Base-by-base conservation (phyloP, 345 rosid genomes). In the Hibiscus mutabilis region DNA sequence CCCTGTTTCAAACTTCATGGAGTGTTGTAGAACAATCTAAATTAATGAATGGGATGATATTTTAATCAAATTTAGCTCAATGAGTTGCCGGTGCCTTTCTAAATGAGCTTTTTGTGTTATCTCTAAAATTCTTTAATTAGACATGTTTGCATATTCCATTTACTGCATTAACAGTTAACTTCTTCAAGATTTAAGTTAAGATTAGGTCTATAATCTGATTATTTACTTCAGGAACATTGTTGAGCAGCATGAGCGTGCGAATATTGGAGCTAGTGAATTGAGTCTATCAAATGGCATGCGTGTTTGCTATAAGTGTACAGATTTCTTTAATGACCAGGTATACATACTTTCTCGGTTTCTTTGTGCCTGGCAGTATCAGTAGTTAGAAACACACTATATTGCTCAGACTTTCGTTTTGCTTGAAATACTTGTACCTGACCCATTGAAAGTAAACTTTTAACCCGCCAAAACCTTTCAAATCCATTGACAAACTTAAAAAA, bases 321-420 rank as follows among this genome's bases (percentile, higher is more conserved):
- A 92, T 77, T 89, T 88, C 82, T 88, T 85, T 81, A 89, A 91
- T 72, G 98, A 93, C 74, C 93, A 93, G 98, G 98, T 93, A 82
- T 49, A 14, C 46, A 58, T 37, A 73, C 16, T 49, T 47, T 37
- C 59, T 47, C 12, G 14, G 6, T 49, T 47, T 37, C 59, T 47
- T 6, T 31, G 5, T 8, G 14, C 44, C 14, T 18, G 10, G 22
- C 27, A 6, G 27, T 55, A 21, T n/a, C 59, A 21, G 27, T 9
- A 55, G 59, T 55, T 55, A 52, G 57, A 52, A 18, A 52, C n/a
- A n/a, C 9, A 46, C 19, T n/a, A n/a, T n/a, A n/a, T n/a, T n/a
- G n/a, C n/a, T n/a, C n/a, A n/a, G n/a, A n/a, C n/a, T n/a, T n/a
- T 52, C 57, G 18, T 52, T 18, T 18, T 18, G 21, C 24, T 52